Conservation (phyloP, 2,329 filamentous ascomycete species). For the Fusarium decemcellulare region DNA sequence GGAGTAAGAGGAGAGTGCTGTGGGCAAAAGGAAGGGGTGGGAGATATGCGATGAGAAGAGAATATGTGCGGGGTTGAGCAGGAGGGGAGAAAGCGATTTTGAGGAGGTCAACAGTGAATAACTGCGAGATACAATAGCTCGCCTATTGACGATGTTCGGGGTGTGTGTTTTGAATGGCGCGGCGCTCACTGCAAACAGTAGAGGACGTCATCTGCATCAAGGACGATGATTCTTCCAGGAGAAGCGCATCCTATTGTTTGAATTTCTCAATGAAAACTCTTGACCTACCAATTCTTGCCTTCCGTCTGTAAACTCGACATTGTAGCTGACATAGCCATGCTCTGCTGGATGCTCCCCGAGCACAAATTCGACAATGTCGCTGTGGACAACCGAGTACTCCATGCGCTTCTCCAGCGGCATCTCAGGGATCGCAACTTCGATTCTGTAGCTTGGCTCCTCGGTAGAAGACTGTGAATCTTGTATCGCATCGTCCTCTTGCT, state of each 20-base stretch:
- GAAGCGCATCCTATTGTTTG: neutral
- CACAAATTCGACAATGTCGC: slow-evolving; percentile 56
- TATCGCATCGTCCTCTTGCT: neutral
- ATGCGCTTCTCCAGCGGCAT: slow-evolving; percentile 44
- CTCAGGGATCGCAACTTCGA: slow-evolving; percentile 52
- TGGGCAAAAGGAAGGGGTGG: neutral
- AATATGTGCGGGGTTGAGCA: slow-evolving; percentile 23
- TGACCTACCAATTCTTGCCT: slow-evolving; percentile 60
- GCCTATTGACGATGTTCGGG: slow-evolving; percentile 6
- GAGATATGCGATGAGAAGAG: slow-evolving; percentile 12
- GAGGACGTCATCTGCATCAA: neutral
- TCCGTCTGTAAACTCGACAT: slow-evolving; percentile 63
- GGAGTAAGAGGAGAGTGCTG: neutral
- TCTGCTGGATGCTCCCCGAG: slow-evolving; percentile 47
- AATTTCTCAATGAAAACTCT: slow-evolving; percentile 2
- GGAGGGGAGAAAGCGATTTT: slow-evolving; percentile 27
- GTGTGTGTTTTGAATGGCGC: neutral
- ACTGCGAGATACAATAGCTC: slow-evolving; percentile 18
- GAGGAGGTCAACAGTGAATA: slow-evolving; percentile 40
- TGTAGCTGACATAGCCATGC: slow-evolving; percentile 48
- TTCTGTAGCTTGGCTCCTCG: slow-evolving; percentile 4
- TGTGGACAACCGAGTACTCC: slow-evolving; percentile 52
- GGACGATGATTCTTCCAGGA: slow-evolving; percentile 1
- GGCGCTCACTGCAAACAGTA: slow-evolving; percentile 10
- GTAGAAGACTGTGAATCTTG: neutral